phyloP scores from a whole-genome alignment of 1,139 yeast genomes.

The Taphrina confusa region DNA sequence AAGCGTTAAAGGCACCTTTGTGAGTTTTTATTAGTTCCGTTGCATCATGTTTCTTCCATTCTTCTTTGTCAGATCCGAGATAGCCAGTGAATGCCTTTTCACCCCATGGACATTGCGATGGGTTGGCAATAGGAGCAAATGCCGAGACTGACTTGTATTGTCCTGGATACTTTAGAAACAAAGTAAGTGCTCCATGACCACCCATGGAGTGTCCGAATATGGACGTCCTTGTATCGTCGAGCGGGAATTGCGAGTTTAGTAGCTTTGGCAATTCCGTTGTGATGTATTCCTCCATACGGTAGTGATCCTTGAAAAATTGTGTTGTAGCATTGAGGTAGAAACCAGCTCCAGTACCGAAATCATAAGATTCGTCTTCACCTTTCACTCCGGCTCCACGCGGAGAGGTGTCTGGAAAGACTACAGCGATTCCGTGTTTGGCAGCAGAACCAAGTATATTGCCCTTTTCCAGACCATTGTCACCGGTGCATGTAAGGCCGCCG shows the following conservation, averaged over 20 bases:
- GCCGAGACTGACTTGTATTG: conserved; percentile 82
- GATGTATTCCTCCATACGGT: conserved; percentile 83
- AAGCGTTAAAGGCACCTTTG: conserved; percentile 54
- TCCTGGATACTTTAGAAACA: conserved; percentile 73
- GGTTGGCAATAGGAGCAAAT: conserved; percentile 86
- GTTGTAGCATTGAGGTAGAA: conserved; percentile 83
- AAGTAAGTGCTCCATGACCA: conserved; percentile 86
- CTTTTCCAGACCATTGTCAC: conserved; percentile 91
- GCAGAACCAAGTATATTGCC: conserved; percentile 86
- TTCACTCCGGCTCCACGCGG: conserved; percentile 86
- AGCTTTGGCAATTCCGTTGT: conserved; percentile 66
- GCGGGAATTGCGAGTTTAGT: conserved; percentile 53
- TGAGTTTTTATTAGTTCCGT: conserved; percentile 64
- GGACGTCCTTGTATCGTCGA: conserved; percentile 63
- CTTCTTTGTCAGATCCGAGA: conserved; percentile 60
- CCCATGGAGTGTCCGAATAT: conserved; percentile 81
- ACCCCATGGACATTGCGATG: conserved; percentile 80
- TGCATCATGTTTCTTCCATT: conserved; percentile 81
- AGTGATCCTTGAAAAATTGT: conserved; percentile 69
- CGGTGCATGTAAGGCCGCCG: conserved; percentile 91
- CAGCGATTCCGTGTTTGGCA: conserved; percentile 75
- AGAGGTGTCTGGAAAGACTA: conserved; percentile 94
- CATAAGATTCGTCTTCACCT: conserved; percentile 84
- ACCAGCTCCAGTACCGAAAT: conserved; percentile 94
- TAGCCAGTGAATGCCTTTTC: conserved; percentile 77